phyloP scores from a whole-genome alignment of 1,284 basidiomycete species.

The Cutaneotrichosporon sp. region DNA sequence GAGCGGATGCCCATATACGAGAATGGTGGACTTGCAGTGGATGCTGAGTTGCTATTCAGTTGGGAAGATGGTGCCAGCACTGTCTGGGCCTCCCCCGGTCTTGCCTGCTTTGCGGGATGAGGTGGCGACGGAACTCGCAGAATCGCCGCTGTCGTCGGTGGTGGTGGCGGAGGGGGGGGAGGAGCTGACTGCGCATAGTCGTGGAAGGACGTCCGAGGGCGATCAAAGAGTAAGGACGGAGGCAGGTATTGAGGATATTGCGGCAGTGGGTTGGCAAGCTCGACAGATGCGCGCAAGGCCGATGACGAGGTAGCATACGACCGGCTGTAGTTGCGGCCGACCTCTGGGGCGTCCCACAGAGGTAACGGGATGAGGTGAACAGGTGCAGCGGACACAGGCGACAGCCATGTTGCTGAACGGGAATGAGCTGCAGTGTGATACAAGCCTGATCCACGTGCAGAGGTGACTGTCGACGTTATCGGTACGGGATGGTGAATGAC shows the following conservation, averaged over 20 bases:
- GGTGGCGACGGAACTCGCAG: constrained; percentile 17
- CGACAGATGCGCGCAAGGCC: constrained; percentile 7
- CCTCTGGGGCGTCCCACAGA: constrained; percentile 14
- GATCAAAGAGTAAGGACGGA: constrained; percentile 12
- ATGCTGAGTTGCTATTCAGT: constrained; percentile 1
- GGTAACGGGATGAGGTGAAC: constrained; percentile 7
- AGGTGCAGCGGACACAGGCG: not conserved
- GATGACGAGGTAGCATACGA: constrained; percentile 8
- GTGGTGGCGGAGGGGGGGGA: constrained; percentile 21
- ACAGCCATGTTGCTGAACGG: constrained; percentile 4
- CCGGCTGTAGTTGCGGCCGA: constrained; percentile 8
- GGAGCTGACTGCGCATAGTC: constrained; percentile 7
- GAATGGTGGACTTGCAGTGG: constrained; percentile 6
- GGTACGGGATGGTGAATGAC: constrained; percentile 16
- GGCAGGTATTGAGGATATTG: constrained; percentile 9
- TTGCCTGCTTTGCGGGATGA: constrained; percentile 17
- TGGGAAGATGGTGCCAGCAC: constrained; percentile 19
- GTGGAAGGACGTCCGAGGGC: constrained; percentile 2
- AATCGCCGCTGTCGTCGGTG: constrained; percentile 12
- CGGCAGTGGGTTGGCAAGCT: constrained; percentile 4
- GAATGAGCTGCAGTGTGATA: not conserved
- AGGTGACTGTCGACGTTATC: constrained; percentile 1
- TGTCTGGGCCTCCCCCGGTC: constrained; percentile 21
- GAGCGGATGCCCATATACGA: constrained; percentile 11
- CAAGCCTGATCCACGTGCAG: not conserved